Base-by-base conservation (phyloP, 495 filamentous ascomycete species). In the Recurvomyces mirabilis region DNA sequence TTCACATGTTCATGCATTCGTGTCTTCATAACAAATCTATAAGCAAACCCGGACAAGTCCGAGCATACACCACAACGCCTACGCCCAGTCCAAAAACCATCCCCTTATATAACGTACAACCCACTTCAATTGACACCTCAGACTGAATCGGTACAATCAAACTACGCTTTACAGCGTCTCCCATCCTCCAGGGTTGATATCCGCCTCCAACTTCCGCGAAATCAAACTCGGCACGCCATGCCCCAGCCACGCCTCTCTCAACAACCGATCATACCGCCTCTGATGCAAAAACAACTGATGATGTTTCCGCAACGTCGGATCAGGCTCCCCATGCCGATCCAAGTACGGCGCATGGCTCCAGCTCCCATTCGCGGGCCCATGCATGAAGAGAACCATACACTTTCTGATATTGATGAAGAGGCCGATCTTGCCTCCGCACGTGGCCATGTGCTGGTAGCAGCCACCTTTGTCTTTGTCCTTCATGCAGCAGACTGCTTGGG, bases 121-220 rank as follows among this genome's bases (percentile, higher is more conserved):
- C n/a, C n/a, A n/a, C n/a, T n/a, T n/a, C n/a, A n/a, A n/a, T n/a
- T n/a, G n/a, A n/a, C n/a, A n/a, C n/a, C n/a, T n/a, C n/a, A n/a
- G n/a, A n/a, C n/a, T n/a, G n/a, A n/a, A n/a, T n/a, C n/a, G n/a
- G n/a, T n/a, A n/a, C n/a, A n/a, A n/a, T n/a, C n/a, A n/a, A n/a
- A n/a, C n/a, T n/a, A n/a, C n/a, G n/a, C n/a, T n/a, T n/a, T 40
- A 67, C 32, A 65, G 28, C 34, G 88, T 94, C 66, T 98, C 91
- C 91, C 91, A 98, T 2, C 91, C 91, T 5, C 91, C 91, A 51
- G 82, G 93, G 58, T 96, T 96, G 32, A 94, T 83, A 56, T 98
- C 91, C 10, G 81, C 81, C 67, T 98, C 91, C 48, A 96, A 64
- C 61, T 87, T 87, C 49, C 91, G 70, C 41, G 80, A 79, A 56